Base-by-base conservation (phyloP, 2,329 filamentous ascomycete genomes). In the Aspergillus sp. region DNA sequence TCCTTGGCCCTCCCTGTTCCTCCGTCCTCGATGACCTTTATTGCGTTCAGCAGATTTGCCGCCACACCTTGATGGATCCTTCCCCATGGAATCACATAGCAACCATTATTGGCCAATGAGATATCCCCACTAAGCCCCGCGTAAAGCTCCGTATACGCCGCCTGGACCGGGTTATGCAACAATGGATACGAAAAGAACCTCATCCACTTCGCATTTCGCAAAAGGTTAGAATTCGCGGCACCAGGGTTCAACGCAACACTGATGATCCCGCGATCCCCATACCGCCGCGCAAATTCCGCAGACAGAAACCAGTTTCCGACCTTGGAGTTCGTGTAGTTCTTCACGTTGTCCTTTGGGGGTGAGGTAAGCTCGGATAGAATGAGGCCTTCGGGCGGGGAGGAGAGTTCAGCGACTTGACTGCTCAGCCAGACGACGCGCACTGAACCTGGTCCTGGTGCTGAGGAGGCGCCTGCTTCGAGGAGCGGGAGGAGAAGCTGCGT, bases 401-500 rank as follows among this genome's bases (percentile, higher is more conserved):
- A 54, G 31, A 68, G 67, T 17, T 72, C 63, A 25, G 45, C 62
- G 4, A 67, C 59, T 15, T 68, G 69, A 1, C 67, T 62, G 22
- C 62, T 58, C 17, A 66, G 64, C 75, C 76, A 81, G 7, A 78
- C 61, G 0, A 80, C 74, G 15, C 79, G 69, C 6, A 78, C 74
- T 13, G 65, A 66, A 13, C 68, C 70, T 5, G 31, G 13, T 56
- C 30, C 19, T 31, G 54, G 1, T 7, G 46, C 22, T 15, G 63
- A 56, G 6, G 64, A 45, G 2, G 57, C 61, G 0, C 74, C 77
- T 0, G 78, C 75, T 8, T 67, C 49, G 0, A 64, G 48, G 4
- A 81, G 68, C 0, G 79, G 78, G 0, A 71, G 67, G 1, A 82
- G 69, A 0, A 77, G 63, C 57, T 78, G 68, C 0, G 76, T 79